A percentile compares a stretch with the other conserved stretches of the same genome.
Conservation (phyloP, 2,329 filamentous ascomycete species). For the Gliomastix tumulicola region DNA sequence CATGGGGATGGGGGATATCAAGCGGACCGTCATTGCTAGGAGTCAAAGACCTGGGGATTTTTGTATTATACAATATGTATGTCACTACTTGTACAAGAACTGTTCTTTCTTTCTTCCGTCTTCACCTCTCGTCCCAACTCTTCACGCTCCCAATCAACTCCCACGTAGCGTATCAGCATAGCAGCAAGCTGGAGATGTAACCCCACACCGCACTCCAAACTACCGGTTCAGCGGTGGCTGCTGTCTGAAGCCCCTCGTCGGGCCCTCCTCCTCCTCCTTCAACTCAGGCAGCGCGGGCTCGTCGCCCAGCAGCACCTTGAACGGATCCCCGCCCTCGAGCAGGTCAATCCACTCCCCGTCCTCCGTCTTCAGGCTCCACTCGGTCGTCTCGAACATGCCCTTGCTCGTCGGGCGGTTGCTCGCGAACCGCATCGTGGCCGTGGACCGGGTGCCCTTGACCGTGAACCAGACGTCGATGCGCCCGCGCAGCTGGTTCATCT, state of each 20-base stretch:
- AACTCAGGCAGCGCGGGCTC: conserved; percentile 13
- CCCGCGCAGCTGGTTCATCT: conserved; percentile 92
- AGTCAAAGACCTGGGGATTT: conserved; percentile 12
- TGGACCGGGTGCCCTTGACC: conserved; percentile 70
- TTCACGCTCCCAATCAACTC: background rate
- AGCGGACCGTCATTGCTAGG: too few species aligned
- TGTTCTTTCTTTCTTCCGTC: conserved; percentile 1
- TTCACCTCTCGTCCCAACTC: background rate
- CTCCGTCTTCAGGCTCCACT: conserved; percentile 75
- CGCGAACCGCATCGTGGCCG: conserved; percentile 72
- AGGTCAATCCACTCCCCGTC: conserved; percentile 61
- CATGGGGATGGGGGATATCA: too few species aligned
- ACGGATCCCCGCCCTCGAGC: conserved; percentile 66
- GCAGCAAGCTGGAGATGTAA: too few species aligned
- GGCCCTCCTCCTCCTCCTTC: conserved; percentile 24
- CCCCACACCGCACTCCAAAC: too few species aligned
- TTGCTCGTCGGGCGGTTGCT: conserved; percentile 59
- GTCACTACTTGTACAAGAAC: conserved; percentile 9
- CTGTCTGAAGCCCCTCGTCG: conserved; percentile 46
- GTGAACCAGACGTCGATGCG: conserved; percentile 80
- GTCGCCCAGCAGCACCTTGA: conserved; percentile 42
- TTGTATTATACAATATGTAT: conserved; percentile 28
- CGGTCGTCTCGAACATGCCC: conserved; percentile 73
- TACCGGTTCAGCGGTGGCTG: conserved; percentile 26
- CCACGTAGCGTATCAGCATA: background rate